Conservation (phyloP, 768 basidiomycete species). For the Russula brevipes region DNA sequence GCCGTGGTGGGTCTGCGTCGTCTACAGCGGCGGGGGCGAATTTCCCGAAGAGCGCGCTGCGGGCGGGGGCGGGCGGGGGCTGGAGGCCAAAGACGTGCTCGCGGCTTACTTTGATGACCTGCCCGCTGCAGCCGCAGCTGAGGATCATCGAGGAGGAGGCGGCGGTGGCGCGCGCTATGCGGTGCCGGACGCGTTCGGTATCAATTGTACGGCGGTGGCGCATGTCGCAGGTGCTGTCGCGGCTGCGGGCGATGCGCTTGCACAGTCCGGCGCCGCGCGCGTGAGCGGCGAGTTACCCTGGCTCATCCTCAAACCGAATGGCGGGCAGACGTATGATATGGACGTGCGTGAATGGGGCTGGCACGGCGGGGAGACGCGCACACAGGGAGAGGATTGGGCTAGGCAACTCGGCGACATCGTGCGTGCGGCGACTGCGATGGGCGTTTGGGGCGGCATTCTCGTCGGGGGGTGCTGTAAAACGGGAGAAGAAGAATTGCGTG, state of each 20-base stretch:
- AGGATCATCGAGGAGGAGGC: too few relatives aligned
- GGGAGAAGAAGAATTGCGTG: slow-evolving; percentile 47
- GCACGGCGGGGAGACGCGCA: slow-evolving; percentile 3
- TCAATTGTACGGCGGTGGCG: slow-evolving; percentile 63
- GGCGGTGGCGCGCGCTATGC: slow-evolving; percentile 8
- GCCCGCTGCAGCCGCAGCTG: slow-evolving; percentile 17
- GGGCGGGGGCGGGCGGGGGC: slow-evolving; percentile 27
- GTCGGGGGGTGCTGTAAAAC: slow-evolving; percentile 70
- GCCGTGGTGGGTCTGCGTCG: slow-evolving; percentile 71
- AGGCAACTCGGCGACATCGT: slow-evolving; percentile 30
- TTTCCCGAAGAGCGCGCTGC: slow-evolving; percentile 38
- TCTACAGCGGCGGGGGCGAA: slow-evolving; percentile 52
- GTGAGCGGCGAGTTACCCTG: slow-evolving; percentile 37
- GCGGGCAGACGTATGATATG: slow-evolving; percentile 52
- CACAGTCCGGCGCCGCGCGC: not conserved
- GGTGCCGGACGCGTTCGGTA: slow-evolving; percentile 55
- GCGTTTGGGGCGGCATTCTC: slow-evolving; percentile 47
- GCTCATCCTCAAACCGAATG: slow-evolving; percentile 71
- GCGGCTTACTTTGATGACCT: slow-evolving; percentile 35
- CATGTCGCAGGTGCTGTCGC: slow-evolving; percentile 39
- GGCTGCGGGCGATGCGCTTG: slow-evolving; percentile 33
- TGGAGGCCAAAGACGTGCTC: slow-evolving; percentile 41
- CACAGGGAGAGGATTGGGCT: slow-evolving; percentile 36
- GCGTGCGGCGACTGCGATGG: slow-evolving; percentile 21
- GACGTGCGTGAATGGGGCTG: slow-evolving; percentile 41